These are phyloP conservation scores for Trichoderma endophyticum DNA, from an alignment of 2,329 filamentous ascomycete species.

Conservation along the genomic window DNA sequence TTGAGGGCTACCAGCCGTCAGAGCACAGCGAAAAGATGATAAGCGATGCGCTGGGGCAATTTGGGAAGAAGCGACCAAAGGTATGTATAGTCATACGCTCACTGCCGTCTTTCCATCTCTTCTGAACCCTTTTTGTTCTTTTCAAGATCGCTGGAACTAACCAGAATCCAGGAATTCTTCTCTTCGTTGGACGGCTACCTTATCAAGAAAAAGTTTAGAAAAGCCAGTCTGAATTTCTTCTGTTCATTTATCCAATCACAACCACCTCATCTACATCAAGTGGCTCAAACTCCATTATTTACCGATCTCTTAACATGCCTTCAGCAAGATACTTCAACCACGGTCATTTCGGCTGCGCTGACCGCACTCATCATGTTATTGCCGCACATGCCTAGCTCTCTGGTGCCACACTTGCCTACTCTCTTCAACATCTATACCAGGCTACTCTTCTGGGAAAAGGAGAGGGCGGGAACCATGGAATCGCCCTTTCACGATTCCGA, in stretches of 20 bases:
- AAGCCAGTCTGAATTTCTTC: conserved; percentile 63
- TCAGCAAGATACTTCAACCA: conserved; percentile 73
- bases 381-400: conserved; percentile 72
- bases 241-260: conserved; percentile 71
- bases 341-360: conserved; percentile 70
- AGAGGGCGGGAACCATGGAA: conserved; percentile 41
- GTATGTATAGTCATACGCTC: conserved; percentile 24
- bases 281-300: conserved; percentile 70
- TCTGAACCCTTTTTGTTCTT: too few relatives aligned
- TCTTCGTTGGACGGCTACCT: conserved; percentile 63
- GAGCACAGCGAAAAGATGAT: conserved; percentile 50
- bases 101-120: neutral
- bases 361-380: conserved; percentile 77
- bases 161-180: conserved; percentile 56
- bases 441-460: conserved; percentile 72
- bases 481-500: conserved; percentile 40
- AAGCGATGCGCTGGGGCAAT: conserved; percentile 52
- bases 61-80: conserved; percentile 66
- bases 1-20: conserved; percentile 35
- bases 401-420: conserved; percentile 65
- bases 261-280: conserved; percentile 73
- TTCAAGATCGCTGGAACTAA: neutral
- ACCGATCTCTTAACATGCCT: conserved; percentile 69
- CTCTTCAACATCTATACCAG: conserved; percentile 81
- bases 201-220: conserved; percentile 60